Conservation (phyloP, 1,139 yeast genomes). For the Pneumocystis oryctolagi region DNA sequence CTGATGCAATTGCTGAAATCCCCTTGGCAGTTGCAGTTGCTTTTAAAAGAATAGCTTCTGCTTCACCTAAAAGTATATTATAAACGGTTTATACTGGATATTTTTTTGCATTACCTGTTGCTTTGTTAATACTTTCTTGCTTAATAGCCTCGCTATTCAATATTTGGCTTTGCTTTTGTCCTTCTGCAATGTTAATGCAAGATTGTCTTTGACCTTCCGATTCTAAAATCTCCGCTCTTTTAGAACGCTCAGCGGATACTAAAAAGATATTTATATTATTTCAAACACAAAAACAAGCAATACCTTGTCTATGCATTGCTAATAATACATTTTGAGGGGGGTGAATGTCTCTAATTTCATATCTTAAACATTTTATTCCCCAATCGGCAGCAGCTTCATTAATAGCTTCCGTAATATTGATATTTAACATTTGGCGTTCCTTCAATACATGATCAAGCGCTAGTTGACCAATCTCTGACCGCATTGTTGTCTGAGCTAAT, state of each 20-base stretch:
- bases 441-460: conserved; percentile 62
- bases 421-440: conserved; percentile 51
- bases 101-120: conserved; percentile 33
- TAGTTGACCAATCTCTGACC: conserved; percentile 74
- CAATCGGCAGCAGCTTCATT: conserved; percentile 76
- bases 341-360: conserved; percentile 77
- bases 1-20: conserved; percentile 46
- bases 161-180: conserved; percentile 54
- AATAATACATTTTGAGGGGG: conserved; percentile 37
- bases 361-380: conserved; percentile 76
- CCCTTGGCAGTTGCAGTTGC: conserved; percentile 72
- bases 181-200: conserved; percentile 70
- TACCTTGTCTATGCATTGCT: conserved; percentile 18
- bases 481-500: conserved; percentile 81
- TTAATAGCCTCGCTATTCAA: conserved; percentile 57
- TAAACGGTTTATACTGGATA: not conserved
- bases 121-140: conserved; percentile 47
- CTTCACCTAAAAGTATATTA: conserved; percentile 22
- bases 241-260: conserved; percentile 73
- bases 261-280: not conserved
- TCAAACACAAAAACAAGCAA: not conserved
- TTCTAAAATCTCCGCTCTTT: conserved; percentile 74
- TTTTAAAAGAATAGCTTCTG: conserved; percentile 38
- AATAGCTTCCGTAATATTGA: conserved; percentile 59
- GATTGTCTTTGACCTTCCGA: conserved; percentile 73